phyloP scores from a whole-genome alignment of 495 filamentous ascomycete genomes.

The Tetracladium setigerum region DNA sequence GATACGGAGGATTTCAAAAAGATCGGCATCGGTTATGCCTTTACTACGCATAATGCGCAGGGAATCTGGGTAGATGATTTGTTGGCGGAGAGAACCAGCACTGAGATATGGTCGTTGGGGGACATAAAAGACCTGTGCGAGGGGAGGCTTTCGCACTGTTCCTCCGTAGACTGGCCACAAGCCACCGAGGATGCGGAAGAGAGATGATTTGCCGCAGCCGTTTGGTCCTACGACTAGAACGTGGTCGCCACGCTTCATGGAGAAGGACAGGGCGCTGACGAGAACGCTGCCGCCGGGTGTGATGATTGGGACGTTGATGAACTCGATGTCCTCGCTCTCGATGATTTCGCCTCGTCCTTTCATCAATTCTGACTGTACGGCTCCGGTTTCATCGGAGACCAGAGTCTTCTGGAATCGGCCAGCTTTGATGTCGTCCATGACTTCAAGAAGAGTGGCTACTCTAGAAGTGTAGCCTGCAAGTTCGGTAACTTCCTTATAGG shows the following conservation, averaged over 20 bases:
- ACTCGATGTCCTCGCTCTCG: slow-evolving; percentile 77
- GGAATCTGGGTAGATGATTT: slow-evolving; percentile 94
- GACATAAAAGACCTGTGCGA: slow-evolving; percentile 94
- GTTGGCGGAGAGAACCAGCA: slow-evolving; percentile 80
- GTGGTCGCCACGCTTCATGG: slow-evolving; percentile 77
- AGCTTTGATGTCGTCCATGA: slow-evolving; percentile 85
- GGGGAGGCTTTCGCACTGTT: slow-evolving; percentile 79
- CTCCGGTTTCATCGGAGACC: slow-evolving; percentile 76
- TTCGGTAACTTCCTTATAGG: slow-evolving; percentile 93
- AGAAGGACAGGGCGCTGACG: slow-evolving; percentile 76
- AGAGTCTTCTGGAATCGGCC: slow-evolving; percentile 94
- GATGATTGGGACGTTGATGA: slow-evolving; percentile 90
- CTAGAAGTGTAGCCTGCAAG: slow-evolving; percentile 92
- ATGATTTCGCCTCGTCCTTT: slow-evolving; percentile 67
- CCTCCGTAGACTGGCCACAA: slow-evolving; percentile 99
- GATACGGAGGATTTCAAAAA: slow-evolving; percentile 64
- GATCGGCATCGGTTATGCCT: slow-evolving; percentile 74
- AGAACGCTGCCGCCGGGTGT: slow-evolving; percentile 93
- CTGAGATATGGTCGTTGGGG: slow-evolving; percentile 92
- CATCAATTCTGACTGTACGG: slow-evolving; percentile 71
- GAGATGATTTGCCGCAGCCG: slow-evolving; percentile 90
- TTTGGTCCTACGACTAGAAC: slow-evolving; percentile 94
- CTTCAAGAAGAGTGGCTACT: slow-evolving; percentile 79
- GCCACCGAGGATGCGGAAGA: slow-evolving; percentile 93
- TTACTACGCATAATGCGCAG: slow-evolving; percentile 78